Evolutionary conservation across 805 yeast species (phyloP).

Genomic region (Pichia insulana): DNA sequence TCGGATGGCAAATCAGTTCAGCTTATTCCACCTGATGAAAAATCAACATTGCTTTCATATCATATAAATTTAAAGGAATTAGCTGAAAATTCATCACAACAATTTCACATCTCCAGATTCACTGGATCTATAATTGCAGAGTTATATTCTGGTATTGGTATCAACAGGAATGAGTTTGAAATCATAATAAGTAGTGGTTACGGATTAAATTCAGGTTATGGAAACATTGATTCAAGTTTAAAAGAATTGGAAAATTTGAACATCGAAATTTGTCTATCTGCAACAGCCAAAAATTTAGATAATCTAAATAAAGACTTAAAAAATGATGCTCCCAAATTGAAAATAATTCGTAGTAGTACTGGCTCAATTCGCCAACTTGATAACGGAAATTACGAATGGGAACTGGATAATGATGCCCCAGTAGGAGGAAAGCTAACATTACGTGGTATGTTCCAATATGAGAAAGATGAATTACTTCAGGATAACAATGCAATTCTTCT

Average conservation of each 20-base stretch:
- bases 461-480: conserved; percentile 9
- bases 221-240: conserved; percentile 31
- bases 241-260: conserved; percentile 39
- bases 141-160: conserved; percentile 45
- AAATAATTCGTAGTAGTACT: conserved; percentile 9
- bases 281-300: conserved; percentile 16
- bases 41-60: conserved; percentile 53
- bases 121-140: conserved; percentile 52
- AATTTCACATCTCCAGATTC: conserved; percentile 22
- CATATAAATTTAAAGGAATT: conserved; percentile 40
- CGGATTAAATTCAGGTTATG: conserved; percentile 7
- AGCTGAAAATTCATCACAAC: conserved; percentile 1
- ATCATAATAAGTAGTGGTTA: conserved; percentile 22
- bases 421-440: conserved; percentile 10
- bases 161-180: conserved; percentile 51
- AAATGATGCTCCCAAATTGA: conserved; percentile 2
- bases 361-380: conserved; percentile 8
- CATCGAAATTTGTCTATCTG: conserved; percentile 29
- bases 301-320: conserved; percentile 29
- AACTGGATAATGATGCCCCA: conserved; percentile 16
- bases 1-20: conserved; percentile 38
- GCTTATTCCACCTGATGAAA: conserved; percentile 88
- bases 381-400: conserved; percentile 8
- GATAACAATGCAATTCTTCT: conserved; percentile 6
- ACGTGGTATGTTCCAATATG: conserved; percentile 7